Percentiles rank a stretch among this genome's conserved stretches.
phyloP scores from a whole-genome alignment of 2,329 filamentous ascomycete species.

The Camillea tinctor region DNA sequence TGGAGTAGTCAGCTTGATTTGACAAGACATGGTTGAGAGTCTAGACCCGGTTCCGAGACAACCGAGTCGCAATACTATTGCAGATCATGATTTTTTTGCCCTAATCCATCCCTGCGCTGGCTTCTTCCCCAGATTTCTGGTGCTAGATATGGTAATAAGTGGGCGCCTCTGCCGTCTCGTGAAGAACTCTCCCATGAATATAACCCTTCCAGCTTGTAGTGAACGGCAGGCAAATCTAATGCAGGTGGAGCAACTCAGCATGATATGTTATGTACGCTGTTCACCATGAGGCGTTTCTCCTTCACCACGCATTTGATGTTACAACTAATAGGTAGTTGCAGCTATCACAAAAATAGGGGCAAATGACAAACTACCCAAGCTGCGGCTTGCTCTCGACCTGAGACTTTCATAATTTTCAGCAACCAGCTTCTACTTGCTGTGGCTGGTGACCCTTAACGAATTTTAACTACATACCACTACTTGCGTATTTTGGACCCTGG shows the following conservation, averaged over 20 bases:
- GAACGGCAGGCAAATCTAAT: not conserved
- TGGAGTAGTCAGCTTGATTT: not conserved
- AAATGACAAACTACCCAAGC: not conserved
- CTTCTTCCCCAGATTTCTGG: not conserved
- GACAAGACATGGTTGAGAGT: not conserved
- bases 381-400: not conserved
- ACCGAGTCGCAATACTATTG: not conserved
- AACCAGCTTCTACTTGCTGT: not conserved
- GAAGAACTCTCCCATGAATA: not conserved
- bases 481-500: too few species aligned
- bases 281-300: too few species aligned
- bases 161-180: not conserved
- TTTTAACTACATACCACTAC: too few species aligned
- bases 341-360: not conserved
- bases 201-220: not conserved
- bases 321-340: not conserved
- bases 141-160: slow-evolving; percentile 1
- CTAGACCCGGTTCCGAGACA: not conserved
- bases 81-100: slow-evolving; percentile 1
- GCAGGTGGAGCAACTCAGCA: not conserved
- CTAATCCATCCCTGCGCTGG: not conserved
- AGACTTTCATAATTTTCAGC: not conserved
- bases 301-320: not conserved
- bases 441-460: too few species aligned
- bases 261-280: not conserved